Base-by-base conservation (phyloP, 495 filamentous ascomycete genomes). In the Aspergillus mulundensis region DNA sequence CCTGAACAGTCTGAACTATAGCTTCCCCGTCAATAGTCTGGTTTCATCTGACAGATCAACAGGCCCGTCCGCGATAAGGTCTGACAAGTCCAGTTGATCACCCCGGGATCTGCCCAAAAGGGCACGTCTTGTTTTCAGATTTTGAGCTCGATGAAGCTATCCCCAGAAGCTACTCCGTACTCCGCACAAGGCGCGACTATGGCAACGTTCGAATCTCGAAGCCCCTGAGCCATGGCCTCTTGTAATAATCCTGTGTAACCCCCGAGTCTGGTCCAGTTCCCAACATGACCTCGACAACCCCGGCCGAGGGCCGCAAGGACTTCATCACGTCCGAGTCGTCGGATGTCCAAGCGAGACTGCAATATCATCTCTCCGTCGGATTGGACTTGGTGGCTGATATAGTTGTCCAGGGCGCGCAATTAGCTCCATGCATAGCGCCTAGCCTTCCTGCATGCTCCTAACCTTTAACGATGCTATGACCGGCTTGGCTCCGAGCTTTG, bases 11-110 rank as follows among this genome's bases (percentile, higher is more conserved):
- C n/a, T 14, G 39, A 34, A 15, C 46, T 51, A 43, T 32, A 36
- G 10, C 12, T 18, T 43, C 32, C 12, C 28, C 41, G 12, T 42
- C 53, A 55, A 55, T 54, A 47, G 30, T 54, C 14, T 1, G 23
- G 14, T 16, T 2, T 42, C 43, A 49, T 50, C 53, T 56, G 53
- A 56, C 53, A 50, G 53, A 49, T 43, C 53, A 41, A 30, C 44
- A 7, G 8, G 25, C 25, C 8, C 25, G 8, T 8, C 25, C 3
- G 3, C 25, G 25, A 8, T 28, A 28, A 8, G 25, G 4, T 28
- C 25, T 32, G 45, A 34, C 45, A 3, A 5, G 28, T 48, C 45
- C 16, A 34, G 15, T 39, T 18, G 20, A 50, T 23, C 23, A 23
- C 15, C 45, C 16, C 41, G 45, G 50, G 34, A 14, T 14, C 43